Base-by-base conservation (phyloP, 305 asterid species). In the Fraxinus dipetala region DNA sequence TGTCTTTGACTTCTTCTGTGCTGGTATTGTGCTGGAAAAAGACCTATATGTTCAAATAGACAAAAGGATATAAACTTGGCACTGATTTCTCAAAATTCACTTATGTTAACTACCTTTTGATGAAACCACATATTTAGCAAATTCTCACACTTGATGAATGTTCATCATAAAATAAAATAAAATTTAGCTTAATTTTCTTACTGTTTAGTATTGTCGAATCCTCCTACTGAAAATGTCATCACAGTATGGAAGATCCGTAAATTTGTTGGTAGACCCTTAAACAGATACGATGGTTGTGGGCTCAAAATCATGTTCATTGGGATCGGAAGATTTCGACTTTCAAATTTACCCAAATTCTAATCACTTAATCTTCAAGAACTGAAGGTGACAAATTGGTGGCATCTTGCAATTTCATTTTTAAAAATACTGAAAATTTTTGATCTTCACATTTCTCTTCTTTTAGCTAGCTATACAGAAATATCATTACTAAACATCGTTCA, bases 241-340 rank as follows among this genome's bases (percentile, higher is more conserved):
- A 6, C 2, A 54, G 7, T 54, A 54, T 16, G 65, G 65, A n/a
- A 5, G 65, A 54, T n/a, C 18, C 0, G 8, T n/a, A 54, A 54
- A n/a, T 18, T 6, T 16, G 0, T 4, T 18, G 9, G 65, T n/a
- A 16, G 26, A 54, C 22, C 65, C 8, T n/a, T 54, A 4, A n/a
- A 54, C 8, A 18, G 22, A 51, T 51, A 3, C n/a, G 2, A 54
- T 54, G 8, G 63, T 40, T 40, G 48, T 40, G 48, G 14, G 14
- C 48, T 40, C 14, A 40, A 40, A 40, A 40, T 40, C 48, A 40
- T 9, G 48, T 40, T 40, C 48, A 40, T 40, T 9, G 48, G 48
- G 48, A 40, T 40, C 3, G 14, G 48, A 9, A 77, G 80, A 48
- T 45, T 79, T 83, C 87, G 88, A 83, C 77, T 83, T 83, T 88